Percentiles rank a stretch among this genome's conserved stretches.
Evolutionary conservation across 2,329 filamentous ascomycete species (phyloP).

Genomic region (Fusarium penzigii): DNA sequence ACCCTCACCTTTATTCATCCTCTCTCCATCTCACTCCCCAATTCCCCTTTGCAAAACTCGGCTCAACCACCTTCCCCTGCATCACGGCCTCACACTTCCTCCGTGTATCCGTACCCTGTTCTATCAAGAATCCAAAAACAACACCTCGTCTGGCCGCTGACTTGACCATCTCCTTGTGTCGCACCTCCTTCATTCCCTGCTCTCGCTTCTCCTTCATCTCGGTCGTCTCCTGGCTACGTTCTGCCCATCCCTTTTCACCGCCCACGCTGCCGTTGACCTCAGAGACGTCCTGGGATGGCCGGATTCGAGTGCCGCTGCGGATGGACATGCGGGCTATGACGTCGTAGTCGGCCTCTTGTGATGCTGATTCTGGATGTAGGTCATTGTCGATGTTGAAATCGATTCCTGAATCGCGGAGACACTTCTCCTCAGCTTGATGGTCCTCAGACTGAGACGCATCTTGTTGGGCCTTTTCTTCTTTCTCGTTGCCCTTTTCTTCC

Average conservation of each 20-base stretch:
- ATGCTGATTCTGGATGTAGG: neutral
- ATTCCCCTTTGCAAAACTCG: slow-evolving; percentile 61
- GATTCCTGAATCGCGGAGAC: neutral
- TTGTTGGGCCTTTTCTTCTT: neutral
- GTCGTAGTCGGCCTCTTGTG: slow-evolving; percentile 41
- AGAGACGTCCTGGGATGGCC: slow-evolving; percentile 40
- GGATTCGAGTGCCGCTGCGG: slow-evolving; percentile 38
- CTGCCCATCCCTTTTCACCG: slow-evolving; percentile 56
- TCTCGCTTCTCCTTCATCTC: slow-evolving; percentile 50
- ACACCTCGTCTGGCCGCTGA: slow-evolving; percentile 63
- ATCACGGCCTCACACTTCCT: slow-evolving; percentile 61
- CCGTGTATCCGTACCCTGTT: slow-evolving; percentile 4
- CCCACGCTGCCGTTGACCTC: slow-evolving; percentile 58
- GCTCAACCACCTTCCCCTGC: slow-evolving; percentile 58
- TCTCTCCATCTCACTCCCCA: slow-evolving; percentile 61
- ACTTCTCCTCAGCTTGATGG: neutral
- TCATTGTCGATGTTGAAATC: slow-evolving; percentile 2
- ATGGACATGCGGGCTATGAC: slow-evolving; percentile 35
- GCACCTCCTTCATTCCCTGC: slow-evolving; percentile 45
- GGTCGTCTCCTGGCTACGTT: slow-evolving; percentile 52
- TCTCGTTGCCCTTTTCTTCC: neutral
- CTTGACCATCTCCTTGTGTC: slow-evolving; percentile 59
- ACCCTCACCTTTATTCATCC: neutral
- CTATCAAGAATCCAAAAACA: slow-evolving; percentile 51
- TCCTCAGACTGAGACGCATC: neutral